These are phyloP conservation scores for Cyclotella kingstonii DNA, from an alignment of 108 stramenopile species.

Conservation along the genomic window DNA sequence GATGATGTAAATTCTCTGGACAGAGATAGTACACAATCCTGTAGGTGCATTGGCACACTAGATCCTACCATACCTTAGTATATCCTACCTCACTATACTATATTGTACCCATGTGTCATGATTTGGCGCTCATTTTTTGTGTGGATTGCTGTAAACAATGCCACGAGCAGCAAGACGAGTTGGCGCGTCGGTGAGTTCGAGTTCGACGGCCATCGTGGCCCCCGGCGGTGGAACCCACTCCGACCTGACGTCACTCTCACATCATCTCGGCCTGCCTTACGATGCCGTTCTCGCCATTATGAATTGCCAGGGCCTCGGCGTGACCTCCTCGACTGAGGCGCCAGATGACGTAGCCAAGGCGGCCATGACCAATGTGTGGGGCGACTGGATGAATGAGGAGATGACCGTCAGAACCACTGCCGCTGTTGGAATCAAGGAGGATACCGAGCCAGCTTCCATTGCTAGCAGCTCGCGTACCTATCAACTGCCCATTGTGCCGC, in stretches of 20 bases:
- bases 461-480: slow-evolving; percentile 31
- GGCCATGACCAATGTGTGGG: slow-evolving; percentile 72
- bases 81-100: no score
- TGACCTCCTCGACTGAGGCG: slow-evolving; percentile 11
- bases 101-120: no score
- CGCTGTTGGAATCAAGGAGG: background rate
- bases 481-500: slow-evolving; percentile 29
- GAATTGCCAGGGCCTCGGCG: slow-evolving; percentile 70
- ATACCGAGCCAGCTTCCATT: slow-evolving; percentile 9
- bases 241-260: slow-evolving; percentile 6
- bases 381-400: slow-evolving; percentile 81
- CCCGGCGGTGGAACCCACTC: slow-evolving; percentile 23
- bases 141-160: no score
- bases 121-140: no score
- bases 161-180: no score
- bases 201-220: no score
- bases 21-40: no score
- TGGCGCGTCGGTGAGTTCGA: no score
- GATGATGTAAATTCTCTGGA: no score
- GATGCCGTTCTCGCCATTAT: slow-evolving; percentile 69
- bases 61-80: no score
- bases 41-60: no score
- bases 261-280: slow-evolving; percentile 32
- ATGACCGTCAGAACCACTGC: slow-evolving; percentile 23
- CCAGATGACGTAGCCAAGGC: slow-evolving; percentile 30